These are phyloP conservation scores for Penicillium roqueforti DNA, from an alignment of 495 filamentous ascomycete species.

Conservation along the genomic window DNA sequence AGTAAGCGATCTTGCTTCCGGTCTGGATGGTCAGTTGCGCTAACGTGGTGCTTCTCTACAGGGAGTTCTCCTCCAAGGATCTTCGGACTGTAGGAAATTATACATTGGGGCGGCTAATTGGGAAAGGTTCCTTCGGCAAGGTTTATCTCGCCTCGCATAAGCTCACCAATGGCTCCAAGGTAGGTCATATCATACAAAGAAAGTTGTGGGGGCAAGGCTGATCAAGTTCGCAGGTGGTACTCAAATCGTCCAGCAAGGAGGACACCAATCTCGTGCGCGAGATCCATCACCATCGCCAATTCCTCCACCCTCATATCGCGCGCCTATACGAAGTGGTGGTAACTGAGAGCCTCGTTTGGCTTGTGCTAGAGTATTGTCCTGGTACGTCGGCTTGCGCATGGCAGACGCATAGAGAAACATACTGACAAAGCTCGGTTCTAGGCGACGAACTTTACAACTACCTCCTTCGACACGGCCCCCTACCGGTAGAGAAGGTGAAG, in stretches of 20 bases:
- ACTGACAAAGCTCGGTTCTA: conserved; percentile 29
- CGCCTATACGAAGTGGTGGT: conserved; percentile 96
- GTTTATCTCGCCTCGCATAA: conserved; percentile 96
- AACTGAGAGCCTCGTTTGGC: conserved; percentile 90
- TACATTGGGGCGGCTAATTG: conserved; percentile 82
- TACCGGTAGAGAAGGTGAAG: conserved; percentile 85
- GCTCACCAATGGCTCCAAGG: conserved; percentile 97
- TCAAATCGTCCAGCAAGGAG: conserved; percentile 95
- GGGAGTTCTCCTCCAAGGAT: conserved; percentile 92
- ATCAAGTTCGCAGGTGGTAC: conserved; percentile 65
- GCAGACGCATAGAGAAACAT: background rate
- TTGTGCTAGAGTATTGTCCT: conserved; percentile 94
- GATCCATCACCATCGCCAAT: conserved; percentile 97
- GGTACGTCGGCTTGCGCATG: conserved; percentile 56
- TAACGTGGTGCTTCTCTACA: conserved; percentile 34
- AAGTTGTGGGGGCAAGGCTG: background rate
- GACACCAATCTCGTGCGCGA: conserved; percentile 94
- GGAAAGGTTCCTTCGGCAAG: conserved; percentile 97
- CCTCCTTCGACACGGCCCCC: conserved; percentile 76
- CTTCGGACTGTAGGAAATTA: conserved; percentile 93
- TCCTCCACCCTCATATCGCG: conserved; percentile 95
- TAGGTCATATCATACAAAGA: conserved; percentile 37
- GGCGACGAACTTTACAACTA: conserved; percentile 98
- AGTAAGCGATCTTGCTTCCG: conserved; percentile 53
- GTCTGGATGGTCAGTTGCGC: background rate